phyloP scores from a whole-genome alignment of 176 grass and related monocot species.

The Hordeum marinum region DNA sequence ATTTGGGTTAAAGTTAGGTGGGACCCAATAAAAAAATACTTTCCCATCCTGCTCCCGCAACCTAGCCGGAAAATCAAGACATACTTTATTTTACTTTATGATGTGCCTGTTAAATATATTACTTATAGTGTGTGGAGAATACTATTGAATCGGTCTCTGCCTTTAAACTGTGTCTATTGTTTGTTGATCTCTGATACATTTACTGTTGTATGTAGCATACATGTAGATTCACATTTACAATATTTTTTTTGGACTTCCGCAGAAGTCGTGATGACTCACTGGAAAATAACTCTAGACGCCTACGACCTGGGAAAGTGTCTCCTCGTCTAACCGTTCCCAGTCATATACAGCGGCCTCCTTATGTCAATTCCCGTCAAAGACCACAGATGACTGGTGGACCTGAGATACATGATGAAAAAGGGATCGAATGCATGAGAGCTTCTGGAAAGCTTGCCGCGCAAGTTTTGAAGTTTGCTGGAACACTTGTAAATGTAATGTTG shows the following conservation, averaged over 20 bases:
- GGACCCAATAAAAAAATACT: too few relatives aligned
- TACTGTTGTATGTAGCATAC: not conserved
- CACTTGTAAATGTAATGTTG: constrained; percentile 78
- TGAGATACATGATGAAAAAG: constrained; percentile 81
- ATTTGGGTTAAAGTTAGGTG: too few relatives aligned
- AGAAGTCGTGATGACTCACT: constrained; percentile 52
- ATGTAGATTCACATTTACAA: not conserved
- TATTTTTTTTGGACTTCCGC: constrained; percentile 6
- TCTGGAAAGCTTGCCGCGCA: constrained; percentile 87
- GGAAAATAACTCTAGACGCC: constrained; percentile 52
- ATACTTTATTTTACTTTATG: not conserved
- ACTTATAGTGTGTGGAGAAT: not conserved
- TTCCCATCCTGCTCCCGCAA: too few relatives aligned
- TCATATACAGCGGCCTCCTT: constrained; percentile 78
- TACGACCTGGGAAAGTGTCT: constrained; percentile 78
- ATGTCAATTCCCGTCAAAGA: constrained; percentile 54
- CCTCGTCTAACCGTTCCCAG: constrained; percentile 70
- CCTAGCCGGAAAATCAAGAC: not conserved
- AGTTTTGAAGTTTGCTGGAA: constrained; percentile 82
- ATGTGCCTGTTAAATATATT: not conserved
- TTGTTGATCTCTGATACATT: not conserved
- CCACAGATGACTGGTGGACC: constrained; percentile 53
- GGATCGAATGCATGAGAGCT: constrained; percentile 88
- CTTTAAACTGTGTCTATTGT: not conserved
- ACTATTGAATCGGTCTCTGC: not conserved